phyloP scores from a whole-genome alignment of 306 rosid genomes.

The Cucurbita argyrosperma region DNA sequence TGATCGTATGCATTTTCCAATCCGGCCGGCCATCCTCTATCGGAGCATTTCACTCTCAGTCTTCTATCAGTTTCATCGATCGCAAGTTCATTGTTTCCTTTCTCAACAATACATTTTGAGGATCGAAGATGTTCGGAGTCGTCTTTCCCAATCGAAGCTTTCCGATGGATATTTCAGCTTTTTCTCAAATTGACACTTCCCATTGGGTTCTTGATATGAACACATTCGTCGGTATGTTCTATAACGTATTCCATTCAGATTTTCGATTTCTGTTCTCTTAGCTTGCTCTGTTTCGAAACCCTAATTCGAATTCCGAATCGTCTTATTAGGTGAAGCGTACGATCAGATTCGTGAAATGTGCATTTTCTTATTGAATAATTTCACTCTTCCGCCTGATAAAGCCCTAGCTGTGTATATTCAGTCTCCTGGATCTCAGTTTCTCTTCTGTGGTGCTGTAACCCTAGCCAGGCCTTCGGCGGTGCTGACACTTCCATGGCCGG shows the following conservation, averaged over 20 bases:
- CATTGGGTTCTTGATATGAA: conserved; percentile 94
- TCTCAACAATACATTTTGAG: too few species aligned
- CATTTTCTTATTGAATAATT: conserved; percentile 60
- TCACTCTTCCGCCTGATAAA: conserved; percentile 82
- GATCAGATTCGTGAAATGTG: conserved; percentile 68
- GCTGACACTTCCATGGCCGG: conserved; percentile 60
- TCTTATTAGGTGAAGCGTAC: conserved; percentile 57
- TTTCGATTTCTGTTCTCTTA: background rate
- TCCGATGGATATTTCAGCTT: conserved; percentile 80
- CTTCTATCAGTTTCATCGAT: too few species aligned
- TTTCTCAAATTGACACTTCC: conserved; percentile 77
- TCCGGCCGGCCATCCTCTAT: background rate
- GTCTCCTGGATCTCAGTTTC: conserved; percentile 72
- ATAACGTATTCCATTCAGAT: background rate
- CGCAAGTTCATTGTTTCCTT: background rate
- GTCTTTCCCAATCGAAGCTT: conserved; percentile 88
- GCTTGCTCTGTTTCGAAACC: background rate
- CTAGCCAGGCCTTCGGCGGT: conserved; percentile 73
- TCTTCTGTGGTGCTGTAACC: conserved; percentile 68
- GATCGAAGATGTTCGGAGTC: conserved; percentile 59
- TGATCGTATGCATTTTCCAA: background rate
- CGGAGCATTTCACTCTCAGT: background rate
- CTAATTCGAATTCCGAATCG: conserved; percentile 5
- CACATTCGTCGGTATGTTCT: conserved; percentile 53
- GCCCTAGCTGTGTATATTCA: conserved; percentile 84